These are phyloP conservation scores for Pseudofabraea citricarpa DNA, from an alignment of 2,329 filamentous ascomycete species.

Conservation along the genomic window DNA sequence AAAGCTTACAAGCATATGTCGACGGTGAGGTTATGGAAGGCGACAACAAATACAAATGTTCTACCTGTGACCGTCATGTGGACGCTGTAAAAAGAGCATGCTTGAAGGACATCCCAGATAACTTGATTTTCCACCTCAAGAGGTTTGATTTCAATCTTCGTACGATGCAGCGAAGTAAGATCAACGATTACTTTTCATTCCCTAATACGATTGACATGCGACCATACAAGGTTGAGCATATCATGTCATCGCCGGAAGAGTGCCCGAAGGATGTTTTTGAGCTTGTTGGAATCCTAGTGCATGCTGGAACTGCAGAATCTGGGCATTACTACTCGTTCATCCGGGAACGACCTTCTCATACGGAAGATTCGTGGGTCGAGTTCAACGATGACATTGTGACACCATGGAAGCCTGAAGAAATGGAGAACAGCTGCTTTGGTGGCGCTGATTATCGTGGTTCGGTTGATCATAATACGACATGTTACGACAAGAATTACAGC, in stretches of 20 bases:
- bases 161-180: constrained; percentile 79
- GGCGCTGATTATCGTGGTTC: constrained; percentile 53
- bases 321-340: constrained; percentile 98
- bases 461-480: constrained; percentile 38
- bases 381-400: constrained; percentile 89
- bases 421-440: constrained; percentile 78
- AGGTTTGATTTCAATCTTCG: constrained; percentile 77
- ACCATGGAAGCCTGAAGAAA: constrained; percentile 66
- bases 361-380: constrained; percentile 67
- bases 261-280: constrained; percentile 75
- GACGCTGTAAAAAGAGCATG: constrained; percentile 92
- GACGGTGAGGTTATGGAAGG: constrained; percentile 96
- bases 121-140: constrained; percentile 93
- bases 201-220: constrained; percentile 79
- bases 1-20: constrained; percentile 92
- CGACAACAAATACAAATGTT: constrained; percentile 98
- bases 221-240: constrained; percentile 81
- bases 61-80: constrained; percentile 80
- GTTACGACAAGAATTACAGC: constrained; percentile 70
- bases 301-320: constrained; percentile 86
- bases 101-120: constrained; percentile 86
- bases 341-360: constrained; percentile 63
- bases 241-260: constrained; percentile 57
- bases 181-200: constrained; percentile 93
- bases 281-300: constrained; percentile 90